These are phyloP conservation scores for Epichloe festucae DNA, from an alignment of 2,329 filamentous ascomycete genomes.

Conservation along the genomic window DNA sequence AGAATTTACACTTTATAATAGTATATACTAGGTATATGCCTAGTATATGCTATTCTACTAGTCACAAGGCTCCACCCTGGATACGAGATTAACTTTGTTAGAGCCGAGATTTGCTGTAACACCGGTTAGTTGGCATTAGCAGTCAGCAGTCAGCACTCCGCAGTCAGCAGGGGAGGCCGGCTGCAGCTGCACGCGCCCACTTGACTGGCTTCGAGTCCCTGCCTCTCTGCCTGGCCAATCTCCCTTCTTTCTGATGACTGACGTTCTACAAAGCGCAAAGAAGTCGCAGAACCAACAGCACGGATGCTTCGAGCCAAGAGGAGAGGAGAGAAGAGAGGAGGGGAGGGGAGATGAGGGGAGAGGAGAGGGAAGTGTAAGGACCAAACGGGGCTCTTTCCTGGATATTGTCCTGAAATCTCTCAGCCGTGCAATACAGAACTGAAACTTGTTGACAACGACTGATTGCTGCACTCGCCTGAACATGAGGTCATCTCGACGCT, in stretches of 20 bases:
- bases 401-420: not conserved
- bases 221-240: too few relatives aligned
- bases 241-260: not conserved
- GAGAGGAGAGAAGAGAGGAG: not conserved
- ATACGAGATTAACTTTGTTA: too few relatives aligned
- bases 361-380: not conserved
- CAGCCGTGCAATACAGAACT: not conserved
- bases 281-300: not conserved
- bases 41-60: too few relatives aligned
- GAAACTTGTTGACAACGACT: not conserved
- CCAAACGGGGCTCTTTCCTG: not conserved
- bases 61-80: too few relatives aligned
- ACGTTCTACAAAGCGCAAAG: not conserved
- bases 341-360: not conserved
- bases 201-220: too few relatives aligned
- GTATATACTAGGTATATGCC: too few relatives aligned
- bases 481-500: conserved; percentile 1
- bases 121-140: too few relatives aligned
- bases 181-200: too few relatives aligned
- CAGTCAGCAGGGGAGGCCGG: too few relatives aligned
- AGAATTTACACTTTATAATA: too few relatives aligned
- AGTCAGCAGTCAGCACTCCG: too few relatives aligned
- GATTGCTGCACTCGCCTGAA: not conserved
- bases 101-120: too few relatives aligned
- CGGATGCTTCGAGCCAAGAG: not conserved